phyloP scores from a whole-genome alignment of 2,329 filamentous ascomycete species.

The Penicillium sp. region DNA sequence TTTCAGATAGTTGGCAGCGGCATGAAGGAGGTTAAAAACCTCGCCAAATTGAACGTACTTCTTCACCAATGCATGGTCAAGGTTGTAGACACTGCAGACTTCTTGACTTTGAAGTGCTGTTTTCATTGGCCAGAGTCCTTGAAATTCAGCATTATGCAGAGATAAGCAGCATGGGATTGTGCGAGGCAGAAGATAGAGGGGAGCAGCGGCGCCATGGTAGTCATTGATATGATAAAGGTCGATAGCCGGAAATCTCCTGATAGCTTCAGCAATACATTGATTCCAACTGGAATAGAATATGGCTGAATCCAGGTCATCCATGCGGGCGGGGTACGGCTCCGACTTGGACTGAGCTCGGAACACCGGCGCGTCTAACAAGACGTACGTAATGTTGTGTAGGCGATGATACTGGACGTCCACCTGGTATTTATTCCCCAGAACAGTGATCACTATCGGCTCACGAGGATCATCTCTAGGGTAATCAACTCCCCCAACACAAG shows the following conservation, averaged over 20 bases:
- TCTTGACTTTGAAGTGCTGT: slow-evolving; percentile 63
- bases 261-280: slow-evolving; percentile 66
- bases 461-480: slow-evolving; percentile 56
- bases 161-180: slow-evolving; percentile 66
- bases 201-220: slow-evolving; percentile 66
- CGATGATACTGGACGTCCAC: slow-evolving; percentile 67
- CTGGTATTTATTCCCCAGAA: slow-evolving; percentile 63
- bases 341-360: slow-evolving; percentile 67
- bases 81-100: slow-evolving; percentile 67
- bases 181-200: slow-evolving; percentile 65
- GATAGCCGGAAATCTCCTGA: slow-evolving; percentile 62
- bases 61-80: slow-evolving; percentile 47
- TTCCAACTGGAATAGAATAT: slow-evolving; percentile 73
- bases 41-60: slow-evolving; percentile 69
- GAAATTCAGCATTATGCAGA: slow-evolving; percentile 71
- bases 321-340: slow-evolving; percentile 67
- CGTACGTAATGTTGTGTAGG: slow-evolving; percentile 68
- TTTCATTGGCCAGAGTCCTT: slow-evolving; percentile 70
- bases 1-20: slow-evolving; percentile 66
- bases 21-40: slow-evolving; percentile 69
- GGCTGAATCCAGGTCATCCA: slow-evolving; percentile 70
- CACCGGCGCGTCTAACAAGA: slow-evolving; percentile 67
- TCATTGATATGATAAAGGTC: slow-evolving; percentile 71
- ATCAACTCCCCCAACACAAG: slow-evolving; percentile 65
- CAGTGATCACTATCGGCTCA: slow-evolving; percentile 64